These are phyloP conservation scores for Talaromyces sp. DNA, from an alignment of 2,329 filamentous ascomycete species.

Conservation along the genomic window DNA sequence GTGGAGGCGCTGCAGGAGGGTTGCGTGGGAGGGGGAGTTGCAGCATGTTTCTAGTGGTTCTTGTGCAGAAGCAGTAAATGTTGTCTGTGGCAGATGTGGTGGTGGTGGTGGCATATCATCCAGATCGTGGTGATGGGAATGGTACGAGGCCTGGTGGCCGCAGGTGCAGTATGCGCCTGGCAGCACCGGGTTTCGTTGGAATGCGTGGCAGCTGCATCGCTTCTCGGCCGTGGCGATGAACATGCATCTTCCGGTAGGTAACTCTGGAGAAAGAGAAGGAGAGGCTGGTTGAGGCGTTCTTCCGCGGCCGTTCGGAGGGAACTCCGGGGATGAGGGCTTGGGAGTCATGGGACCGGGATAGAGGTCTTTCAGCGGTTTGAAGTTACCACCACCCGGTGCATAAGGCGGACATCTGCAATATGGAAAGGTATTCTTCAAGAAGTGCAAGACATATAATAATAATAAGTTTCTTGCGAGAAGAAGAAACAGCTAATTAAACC, in stretches of 20 bases:
- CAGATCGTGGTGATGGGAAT: not conserved
- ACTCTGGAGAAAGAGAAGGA: not conserved
- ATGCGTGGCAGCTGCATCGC: not conserved
- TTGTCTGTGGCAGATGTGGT: constrained; percentile 44
- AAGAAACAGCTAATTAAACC: not conserved
- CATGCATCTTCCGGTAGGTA: not conserved
- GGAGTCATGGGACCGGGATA: not conserved
- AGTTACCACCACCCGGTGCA: not conserved
- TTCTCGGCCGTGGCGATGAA: not conserved
- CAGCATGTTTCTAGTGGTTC: constrained; percentile 6
- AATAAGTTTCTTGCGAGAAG: not conserved
- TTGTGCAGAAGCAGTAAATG: constrained; percentile 6
- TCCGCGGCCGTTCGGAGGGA: not conserved
- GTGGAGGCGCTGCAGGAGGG: constrained; percentile 18
- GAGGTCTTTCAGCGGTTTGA: not conserved
- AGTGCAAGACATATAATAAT: not conserved
- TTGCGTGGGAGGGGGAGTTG: constrained; percentile 6
- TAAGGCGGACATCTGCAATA: not conserved
- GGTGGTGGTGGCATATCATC: constrained; percentile 26
- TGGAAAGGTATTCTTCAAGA: not conserved
- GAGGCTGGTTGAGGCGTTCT: not conserved
- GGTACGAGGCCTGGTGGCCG: not conserved
- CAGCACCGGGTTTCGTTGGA: not conserved
- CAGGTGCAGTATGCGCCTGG: not conserved
- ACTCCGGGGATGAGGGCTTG: not conserved